Base-by-base conservation (phyloP, 2,329 filamentous ascomycete species). In the Chrysosporium keratinophilum region DNA sequence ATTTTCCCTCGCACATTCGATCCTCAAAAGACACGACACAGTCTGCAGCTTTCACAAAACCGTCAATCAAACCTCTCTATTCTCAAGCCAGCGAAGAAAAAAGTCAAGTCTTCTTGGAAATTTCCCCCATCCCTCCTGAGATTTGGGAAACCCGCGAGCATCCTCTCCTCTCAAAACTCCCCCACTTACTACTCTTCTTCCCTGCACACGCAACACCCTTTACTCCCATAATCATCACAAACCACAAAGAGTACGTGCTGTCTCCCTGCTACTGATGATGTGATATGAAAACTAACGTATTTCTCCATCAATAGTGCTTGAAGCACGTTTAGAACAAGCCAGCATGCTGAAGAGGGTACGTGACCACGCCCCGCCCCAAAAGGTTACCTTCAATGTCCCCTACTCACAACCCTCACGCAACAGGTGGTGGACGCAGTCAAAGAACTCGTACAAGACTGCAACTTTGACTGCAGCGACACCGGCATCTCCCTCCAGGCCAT, bases 381-480 rank as follows among this genome's bases (percentile, higher is more conserved):
- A 28, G 23, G 3, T 7, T 28, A 28, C 23, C 20, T n/a, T n/a
- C 37, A 19, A 54, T 33, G 14, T 31, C 17, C 17, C 2, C n/a
- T 35, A 15, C 33, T 42, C 40, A 28, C 31, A 28, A 54, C 9
- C 33, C 37, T 9, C 44, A 31, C 3, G 14, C 44, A 17, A 15
- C 62, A 95, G 89, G 88, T 97, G 59, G 90, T 98, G 66, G 94
- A 98, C 71, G 88, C 94, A 64, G 96, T 98, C 83, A 97, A 96
- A 76, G 93, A 98, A 67, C 83, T 98, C 50, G 93, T 98, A 52
- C 93, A 97, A 74, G 93, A 98, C 76, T 98, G 93, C 84, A 98
- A 98, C 77, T 98, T 98, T 76, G 93, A 98, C 80, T 98, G 94
- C 85, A 98, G 97, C 85, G 94, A 98, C 79, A 91, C 88, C 53